Conservation (phyloP, 225 moss, liverwort and hornwort genomes). For the Sphagnum tenellum region DNA sequence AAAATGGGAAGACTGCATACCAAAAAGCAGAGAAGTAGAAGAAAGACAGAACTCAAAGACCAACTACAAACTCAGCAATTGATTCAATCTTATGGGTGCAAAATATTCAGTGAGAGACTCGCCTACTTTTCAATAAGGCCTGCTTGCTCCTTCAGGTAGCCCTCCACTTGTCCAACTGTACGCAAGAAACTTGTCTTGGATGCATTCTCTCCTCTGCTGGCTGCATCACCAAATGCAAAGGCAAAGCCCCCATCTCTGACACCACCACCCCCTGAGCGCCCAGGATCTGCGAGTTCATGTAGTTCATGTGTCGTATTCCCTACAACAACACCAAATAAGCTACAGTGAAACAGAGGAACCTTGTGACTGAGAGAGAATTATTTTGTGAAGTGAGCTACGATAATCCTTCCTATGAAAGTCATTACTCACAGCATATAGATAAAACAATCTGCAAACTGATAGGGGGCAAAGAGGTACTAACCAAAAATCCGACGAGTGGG, state of each 20-base stretch:
- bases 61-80: too few species aligned
- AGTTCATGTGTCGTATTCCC: conserved; percentile 14
- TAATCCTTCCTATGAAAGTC: too few species aligned
- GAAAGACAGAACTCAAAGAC: too few species aligned
- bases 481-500: conserved; percentile 6
- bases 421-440: too few species aligned
- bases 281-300: conserved; percentile 10
- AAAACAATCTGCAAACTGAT: too few species aligned
- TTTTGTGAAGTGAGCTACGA: too few species aligned
- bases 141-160: conserved; percentile 78
- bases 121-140: conserved; percentile 57
- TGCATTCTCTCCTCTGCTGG: conserved; percentile 19
- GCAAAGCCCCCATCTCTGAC: conserved; percentile 15
- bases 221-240: conserved; percentile 21
- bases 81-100: too few species aligned
- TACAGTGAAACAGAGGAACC: too few species aligned
- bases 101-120: not conserved
- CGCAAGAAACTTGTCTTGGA: conserved; percentile 59
- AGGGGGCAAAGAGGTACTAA: not conserved
- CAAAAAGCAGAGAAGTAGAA: too few species aligned
- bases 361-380: too few species aligned
- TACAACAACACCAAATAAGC: not conserved
- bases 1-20: too few species aligned
- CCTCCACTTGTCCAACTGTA: conserved; percentile 73
- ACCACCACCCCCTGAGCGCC: conserved; percentile 14